Evolutionary conservation across 2,329 filamentous ascomycete species (phyloP), one percentile per base, ranked within the genome.

Genomic region (Diaporthe sp.): DNA sequence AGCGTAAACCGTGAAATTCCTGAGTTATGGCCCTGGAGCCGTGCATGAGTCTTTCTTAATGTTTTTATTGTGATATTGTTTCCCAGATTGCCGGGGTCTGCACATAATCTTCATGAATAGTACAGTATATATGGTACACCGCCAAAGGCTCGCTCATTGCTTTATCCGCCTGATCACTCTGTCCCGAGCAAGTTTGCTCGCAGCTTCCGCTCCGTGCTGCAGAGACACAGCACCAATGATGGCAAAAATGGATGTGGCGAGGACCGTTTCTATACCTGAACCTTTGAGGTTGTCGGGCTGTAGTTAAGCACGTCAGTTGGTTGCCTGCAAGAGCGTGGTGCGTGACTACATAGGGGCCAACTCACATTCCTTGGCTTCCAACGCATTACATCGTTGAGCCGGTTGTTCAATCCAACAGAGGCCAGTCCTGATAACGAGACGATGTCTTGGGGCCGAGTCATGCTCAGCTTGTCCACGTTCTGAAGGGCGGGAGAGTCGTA

Each of bases 181-280:
- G 79, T 98, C 94, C 82, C 92, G 91, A 62, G 94, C 92, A 72
- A 97, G 85, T 83, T 91, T 89, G 78, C 92, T 93, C 75, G 96
- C 95, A 73, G 94, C 90, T 60, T 93, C 92, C 51, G 93, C 94
- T 62, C 97, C 97, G 79, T 94, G 92, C 84, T 98, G 95, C 81
- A 99, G 87, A n/a, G 95, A 93, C 72, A 99, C 85, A 15, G 97
- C 97, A 31, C 97, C 97, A 60, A 98, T 86, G 73, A 99, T 93
- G 61, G 96, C 95, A 82, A 95, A 95, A 73, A 99, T 81, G 4
- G 95, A 91, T 77, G 95, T 92, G 67, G 93, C 91, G 73, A 98
- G 86, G 34, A 98, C 92, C 5, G 92, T 87, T 37, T 94, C 90
- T 39, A 94, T 84, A 79, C 97, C 97, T 0, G 95, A 98, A 25